Conservation (phyloP, 1,284 basidiomycete species). For the Ustilago hordei region DNA sequence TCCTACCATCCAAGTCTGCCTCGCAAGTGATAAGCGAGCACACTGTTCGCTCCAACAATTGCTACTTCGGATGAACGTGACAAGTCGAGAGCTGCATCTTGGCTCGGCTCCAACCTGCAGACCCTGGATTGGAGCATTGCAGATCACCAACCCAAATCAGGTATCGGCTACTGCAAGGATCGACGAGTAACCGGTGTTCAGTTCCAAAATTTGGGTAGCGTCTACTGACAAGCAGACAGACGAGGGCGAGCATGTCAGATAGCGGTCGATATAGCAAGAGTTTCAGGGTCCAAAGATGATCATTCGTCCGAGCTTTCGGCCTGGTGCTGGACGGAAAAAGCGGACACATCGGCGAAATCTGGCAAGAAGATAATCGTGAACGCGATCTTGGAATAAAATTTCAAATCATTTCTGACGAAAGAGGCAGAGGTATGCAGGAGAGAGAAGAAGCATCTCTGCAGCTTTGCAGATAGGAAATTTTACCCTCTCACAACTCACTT, state of each 20-base stretch:
- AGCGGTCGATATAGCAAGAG: neutral
- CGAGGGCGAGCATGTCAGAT: neutral
- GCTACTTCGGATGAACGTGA: too few relatives aligned
- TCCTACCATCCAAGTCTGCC: too few relatives aligned
- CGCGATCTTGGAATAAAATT: neutral
- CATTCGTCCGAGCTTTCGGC: slow-evolving; percentile 7
- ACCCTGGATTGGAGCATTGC: neutral
- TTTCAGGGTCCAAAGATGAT: neutral
- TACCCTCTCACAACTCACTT: neutral
- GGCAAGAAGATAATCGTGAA: neutral
- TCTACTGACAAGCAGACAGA: neutral
- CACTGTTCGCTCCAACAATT: too few relatives aligned
- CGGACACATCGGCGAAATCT: slow-evolving; percentile 12
- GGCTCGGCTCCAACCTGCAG: neutral
- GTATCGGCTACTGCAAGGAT: slow-evolving; percentile 4
- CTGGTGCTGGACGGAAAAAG: slow-evolving; percentile 5
- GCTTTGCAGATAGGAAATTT: slow-evolving; percentile 4
- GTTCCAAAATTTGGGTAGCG: neutral
- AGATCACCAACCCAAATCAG: neutral
- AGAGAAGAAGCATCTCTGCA: neutral
- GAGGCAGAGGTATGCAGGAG: neutral
- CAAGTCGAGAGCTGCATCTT: neutral
- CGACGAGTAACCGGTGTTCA: slow-evolving; percentile 1
- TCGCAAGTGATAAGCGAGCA: too few relatives aligned
- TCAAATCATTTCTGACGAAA: slow-evolving; percentile 6